Conservation (phyloP, 192 early-diverging fungal species). For the Coemansia sp. region DNA sequence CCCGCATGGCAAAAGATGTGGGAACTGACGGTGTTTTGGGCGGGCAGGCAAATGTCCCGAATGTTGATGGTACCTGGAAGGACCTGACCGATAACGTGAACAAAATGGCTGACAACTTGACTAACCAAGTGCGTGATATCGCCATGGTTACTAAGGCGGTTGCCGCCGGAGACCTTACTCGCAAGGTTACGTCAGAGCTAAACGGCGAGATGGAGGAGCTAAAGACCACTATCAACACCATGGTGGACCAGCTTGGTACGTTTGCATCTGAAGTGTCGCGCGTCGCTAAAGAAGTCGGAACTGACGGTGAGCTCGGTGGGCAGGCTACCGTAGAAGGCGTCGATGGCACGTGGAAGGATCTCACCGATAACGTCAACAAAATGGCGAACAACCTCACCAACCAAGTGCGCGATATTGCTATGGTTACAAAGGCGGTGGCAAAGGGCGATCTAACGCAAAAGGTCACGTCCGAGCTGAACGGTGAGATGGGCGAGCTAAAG, state of each 20-base stretch:
- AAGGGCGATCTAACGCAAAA: slow-evolving; percentile 58
- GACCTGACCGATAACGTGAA: slow-evolving; percentile 59
- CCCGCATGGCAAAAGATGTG: slow-evolving; percentile 71
- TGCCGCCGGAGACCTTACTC: slow-evolving; percentile 59
- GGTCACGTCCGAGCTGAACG: slow-evolving; percentile 62
- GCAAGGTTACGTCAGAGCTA: slow-evolving; percentile 56
- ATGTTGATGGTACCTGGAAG: slow-evolving; percentile 65
- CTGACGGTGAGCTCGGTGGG: slow-evolving; percentile 50
- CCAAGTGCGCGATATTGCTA: slow-evolving; percentile 59
- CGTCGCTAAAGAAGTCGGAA: slow-evolving; percentile 69
- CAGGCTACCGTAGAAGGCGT: slow-evolving; percentile 12
- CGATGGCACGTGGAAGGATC: slow-evolving; percentile 26
- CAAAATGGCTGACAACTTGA: slow-evolving; percentile 59
- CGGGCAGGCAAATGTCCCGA: slow-evolving; percentile 63
- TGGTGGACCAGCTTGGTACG: slow-evolving; percentile 55
- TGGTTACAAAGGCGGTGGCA: slow-evolving; percentile 63
- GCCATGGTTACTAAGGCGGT: slow-evolving; percentile 62
- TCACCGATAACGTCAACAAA: slow-evolving; percentile 58
- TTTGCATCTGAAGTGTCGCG: slow-evolving; percentile 65
- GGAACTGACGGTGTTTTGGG: slow-evolving; percentile 71
- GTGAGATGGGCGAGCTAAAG: slow-evolving; percentile 66
- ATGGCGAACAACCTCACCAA: slow-evolving; percentile 60
- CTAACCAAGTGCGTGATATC: slow-evolving; percentile 59
- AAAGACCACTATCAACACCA: slow-evolving; percentile 61
- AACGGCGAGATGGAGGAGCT: slow-evolving; percentile 64